A percentile compares a stretch with the other conserved stretches of the same genome.
Conservation (phyloP, 1,139 yeast genomes). For the Candida buenavistaensis region DNA sequence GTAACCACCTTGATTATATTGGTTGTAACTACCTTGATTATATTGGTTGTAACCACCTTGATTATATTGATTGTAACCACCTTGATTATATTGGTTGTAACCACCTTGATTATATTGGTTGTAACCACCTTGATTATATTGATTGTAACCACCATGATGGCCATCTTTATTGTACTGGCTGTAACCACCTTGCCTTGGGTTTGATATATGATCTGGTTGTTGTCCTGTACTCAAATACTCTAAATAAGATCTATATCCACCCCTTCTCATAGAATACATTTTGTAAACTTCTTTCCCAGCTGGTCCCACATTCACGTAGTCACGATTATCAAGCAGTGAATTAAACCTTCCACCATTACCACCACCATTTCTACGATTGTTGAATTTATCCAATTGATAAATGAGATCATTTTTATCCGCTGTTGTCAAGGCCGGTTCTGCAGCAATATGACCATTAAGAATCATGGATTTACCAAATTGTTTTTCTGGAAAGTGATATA, state of each 20-base stretch:
- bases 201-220: constrained; percentile 4
- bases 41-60: neutral
- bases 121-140: constrained; percentile 9
- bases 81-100: neutral
- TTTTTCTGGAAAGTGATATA: constrained; percentile 58
- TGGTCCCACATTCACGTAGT: constrained; percentile 45
- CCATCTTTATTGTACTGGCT: constrained; percentile 10
- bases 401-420: constrained; percentile 69
- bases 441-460: constrained; percentile 73
- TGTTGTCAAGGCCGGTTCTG: constrained; percentile 57
- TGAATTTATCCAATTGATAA: constrained; percentile 22
- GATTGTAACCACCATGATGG: constrained; percentile 14
- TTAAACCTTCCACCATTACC: constrained; percentile 24
- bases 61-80: no score
- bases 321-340: constrained; percentile 34
- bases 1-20: neutral
- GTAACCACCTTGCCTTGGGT: constrained; percentile 12
- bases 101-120: constrained; percentile 1
- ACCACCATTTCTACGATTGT: constrained; percentile 1
- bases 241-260: constrained; percentile 41
- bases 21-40: neutral
- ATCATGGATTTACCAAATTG: constrained; percentile 75
- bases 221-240: constrained; percentile 15
- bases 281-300: constrained; percentile 35
- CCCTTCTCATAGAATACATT: constrained; percentile 38